Conservation (phyloP, 495 filamentous ascomycete genomes). For the Penicillium goetzii region DNA sequence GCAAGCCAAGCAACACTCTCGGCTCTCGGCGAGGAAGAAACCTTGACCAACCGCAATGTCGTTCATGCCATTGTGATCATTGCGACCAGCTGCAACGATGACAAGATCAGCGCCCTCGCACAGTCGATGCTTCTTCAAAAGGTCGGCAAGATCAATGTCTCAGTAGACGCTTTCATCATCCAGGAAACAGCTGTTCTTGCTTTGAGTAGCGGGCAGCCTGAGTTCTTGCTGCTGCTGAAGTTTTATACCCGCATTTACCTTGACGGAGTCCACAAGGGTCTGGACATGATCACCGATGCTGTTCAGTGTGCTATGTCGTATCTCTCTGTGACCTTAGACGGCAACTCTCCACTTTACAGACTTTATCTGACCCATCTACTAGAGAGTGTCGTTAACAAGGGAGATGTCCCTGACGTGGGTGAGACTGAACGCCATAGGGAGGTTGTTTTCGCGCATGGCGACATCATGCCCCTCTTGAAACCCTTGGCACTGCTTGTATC, state of each 20-base stretch:
- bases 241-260: constrained; percentile 74
- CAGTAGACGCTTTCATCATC: constrained; percentile 81
- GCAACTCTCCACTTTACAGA: constrained; percentile 70
- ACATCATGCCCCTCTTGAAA: constrained; percentile 81
- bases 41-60: constrained; percentile 73
- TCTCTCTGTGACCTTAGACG: constrained; percentile 69
- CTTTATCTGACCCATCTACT: constrained; percentile 83
- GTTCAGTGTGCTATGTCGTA: constrained; percentile 69
- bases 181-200: constrained; percentile 79
- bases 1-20: constrained; percentile 80
- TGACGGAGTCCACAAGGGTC: constrained; percentile 68
- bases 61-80: constrained; percentile 89
- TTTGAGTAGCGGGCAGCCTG: constrained; percentile 68
- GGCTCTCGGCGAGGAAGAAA: constrained; percentile 73
- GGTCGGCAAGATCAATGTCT: constrained; percentile 74
- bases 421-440: constrained; percentile 70
- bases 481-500: constrained; percentile 79
- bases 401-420: constrained; percentile 61
- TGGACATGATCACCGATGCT: constrained; percentile 45
- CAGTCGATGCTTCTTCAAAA: constrained; percentile 96
- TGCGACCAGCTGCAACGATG: constrained; percentile 76
- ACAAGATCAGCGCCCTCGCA: constrained; percentile 92
- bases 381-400: constrained; percentile 86
- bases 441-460: constrained; percentile 74
- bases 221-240: constrained; percentile 84